These are phyloP conservation scores for Exobasidium cylindrosporum DNA, from an alignment of 1,284 basidiomycete genomes.

Conservation along the genomic window DNA sequence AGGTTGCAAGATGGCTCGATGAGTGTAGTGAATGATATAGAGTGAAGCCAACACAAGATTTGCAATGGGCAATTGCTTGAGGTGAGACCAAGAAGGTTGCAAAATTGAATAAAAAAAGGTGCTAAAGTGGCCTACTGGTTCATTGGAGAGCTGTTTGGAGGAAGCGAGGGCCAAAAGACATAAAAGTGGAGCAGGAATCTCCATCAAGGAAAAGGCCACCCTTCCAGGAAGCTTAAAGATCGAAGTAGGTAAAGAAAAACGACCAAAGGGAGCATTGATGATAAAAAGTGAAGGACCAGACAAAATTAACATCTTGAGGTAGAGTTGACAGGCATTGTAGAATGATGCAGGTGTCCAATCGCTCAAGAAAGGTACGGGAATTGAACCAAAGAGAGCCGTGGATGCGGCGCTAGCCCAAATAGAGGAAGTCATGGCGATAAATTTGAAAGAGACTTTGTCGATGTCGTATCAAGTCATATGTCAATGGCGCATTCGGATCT, in stretches of 20 bases:
- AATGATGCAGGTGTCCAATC: constrained; percentile 27
- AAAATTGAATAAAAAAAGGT: constrained; percentile 22
- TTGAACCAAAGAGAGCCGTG: constrained; percentile 4
- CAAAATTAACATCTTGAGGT: constrained; percentile 57
- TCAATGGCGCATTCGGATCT: no score
- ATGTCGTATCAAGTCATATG: no score
- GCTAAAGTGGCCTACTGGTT: neutral
- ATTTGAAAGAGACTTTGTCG: no score
- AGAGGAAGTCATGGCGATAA: neutral
- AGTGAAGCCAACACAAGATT: constrained; percentile 64
- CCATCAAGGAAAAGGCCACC: constrained; percentile 79
- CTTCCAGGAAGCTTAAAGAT: constrained; percentile 62
- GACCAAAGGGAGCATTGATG: constrained; percentile 71
- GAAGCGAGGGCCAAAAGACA: constrained; percentile 55
- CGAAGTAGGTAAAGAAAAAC: constrained; percentile 62
- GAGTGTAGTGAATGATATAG: constrained; percentile 75
- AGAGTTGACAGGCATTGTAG: constrained; percentile 39
- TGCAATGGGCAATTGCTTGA: constrained; percentile 57
- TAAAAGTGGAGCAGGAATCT: constrained; percentile 70
- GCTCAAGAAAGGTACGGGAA: neutral
- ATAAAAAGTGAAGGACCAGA: constrained; percentile 58
- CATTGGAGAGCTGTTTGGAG: constrained; percentile 55
- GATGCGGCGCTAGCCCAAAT: neutral
- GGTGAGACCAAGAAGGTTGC: constrained; percentile 43
- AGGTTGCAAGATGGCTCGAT: constrained; percentile 78